Evolutionary conservation across 129 eudicot genomes (phyloP).

Genomic region (Saposhnikovia divaricata): DNA sequence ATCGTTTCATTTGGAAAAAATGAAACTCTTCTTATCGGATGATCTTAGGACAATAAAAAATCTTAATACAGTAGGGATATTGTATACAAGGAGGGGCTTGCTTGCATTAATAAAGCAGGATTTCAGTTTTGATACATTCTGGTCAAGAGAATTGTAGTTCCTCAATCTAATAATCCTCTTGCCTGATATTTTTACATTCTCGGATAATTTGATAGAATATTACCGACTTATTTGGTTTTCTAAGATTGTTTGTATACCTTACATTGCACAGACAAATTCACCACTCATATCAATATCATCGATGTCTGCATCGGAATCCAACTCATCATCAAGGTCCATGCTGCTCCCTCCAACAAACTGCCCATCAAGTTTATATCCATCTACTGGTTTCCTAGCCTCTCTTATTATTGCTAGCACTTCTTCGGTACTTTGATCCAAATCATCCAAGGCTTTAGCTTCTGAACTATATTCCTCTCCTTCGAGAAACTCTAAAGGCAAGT

Average conservation of each 20-base stretch:
- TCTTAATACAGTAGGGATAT: neutral
- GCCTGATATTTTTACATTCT: neutral
- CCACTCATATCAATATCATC: slow-evolving; percentile 55
- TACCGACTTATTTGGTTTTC: neutral
- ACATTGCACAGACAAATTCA: slow-evolving; percentile 78
- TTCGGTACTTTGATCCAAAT: slow-evolving; percentile 41
- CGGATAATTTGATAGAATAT: neutral
- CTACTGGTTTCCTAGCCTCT: slow-evolving; percentile 49
- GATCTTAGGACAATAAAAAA: no score
- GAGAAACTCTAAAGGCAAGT: slow-evolving; percentile 33
- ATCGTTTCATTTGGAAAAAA: no score
- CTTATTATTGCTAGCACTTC: slow-evolving; percentile 51
- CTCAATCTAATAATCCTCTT: neutral
- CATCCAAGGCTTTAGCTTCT: slow-evolving; percentile 15
- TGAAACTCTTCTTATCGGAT: no score
- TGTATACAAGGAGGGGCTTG: neutral
- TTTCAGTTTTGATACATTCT: neutral
- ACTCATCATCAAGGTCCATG: slow-evolving; percentile 71
- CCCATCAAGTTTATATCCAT: slow-evolving; percentile 31
- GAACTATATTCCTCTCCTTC: slow-evolving; percentile 36
- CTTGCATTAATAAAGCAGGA: neutral
- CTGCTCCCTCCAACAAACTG: slow-evolving; percentile 42
- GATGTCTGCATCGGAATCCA: slow-evolving; percentile 59
- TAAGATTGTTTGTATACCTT: slow-evolving; percentile 10
- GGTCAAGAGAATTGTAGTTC: neutral